Evolutionary conservation across 2,329 filamentous ascomycete genomes (phyloP).

Genomic region (Curvularia sp.): DNA sequence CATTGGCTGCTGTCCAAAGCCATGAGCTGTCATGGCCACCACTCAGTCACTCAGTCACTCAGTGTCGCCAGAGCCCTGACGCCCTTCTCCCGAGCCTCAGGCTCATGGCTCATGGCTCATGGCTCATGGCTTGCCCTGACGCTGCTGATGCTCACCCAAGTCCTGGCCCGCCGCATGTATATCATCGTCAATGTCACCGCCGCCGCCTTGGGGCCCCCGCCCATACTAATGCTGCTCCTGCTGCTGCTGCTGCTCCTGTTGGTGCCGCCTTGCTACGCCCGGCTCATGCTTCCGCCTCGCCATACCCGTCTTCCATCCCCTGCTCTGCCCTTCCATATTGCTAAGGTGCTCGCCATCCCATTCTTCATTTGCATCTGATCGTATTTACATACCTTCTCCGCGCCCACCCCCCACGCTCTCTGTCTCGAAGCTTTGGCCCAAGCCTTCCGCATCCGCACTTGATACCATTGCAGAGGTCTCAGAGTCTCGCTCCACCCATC

Average conservation of each 20-base stretch:
- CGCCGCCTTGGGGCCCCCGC: conserved; percentile 33
- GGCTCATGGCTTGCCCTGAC: conserved; percentile 32
- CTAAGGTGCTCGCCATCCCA: conserved; percentile 17
- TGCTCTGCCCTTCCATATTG: conserved; percentile 18
- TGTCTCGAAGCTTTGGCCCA: conserved; percentile 50
- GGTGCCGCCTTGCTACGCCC: conserved; percentile 15
- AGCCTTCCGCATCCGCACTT: conserved; percentile 41
- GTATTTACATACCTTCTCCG: conserved; percentile 25
- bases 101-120: conserved; percentile 31
- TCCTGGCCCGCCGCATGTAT: conserved; percentile 35
- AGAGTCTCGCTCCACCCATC: conserved; percentile 34
- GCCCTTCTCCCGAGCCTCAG: conserved; percentile 25
- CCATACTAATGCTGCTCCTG: not conserved
- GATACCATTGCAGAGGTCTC: conserved; percentile 43
- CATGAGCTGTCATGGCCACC: conserved; percentile 33
- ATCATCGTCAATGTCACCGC: conserved; percentile 36
- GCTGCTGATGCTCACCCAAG: conserved; percentile 35
- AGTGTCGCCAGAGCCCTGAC: conserved; percentile 22
- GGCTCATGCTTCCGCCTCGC: conserved; percentile 13
- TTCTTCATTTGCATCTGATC: conserved; percentile 36
- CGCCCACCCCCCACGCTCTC: conserved; percentile 38
- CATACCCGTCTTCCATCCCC: conserved; percentile 9
- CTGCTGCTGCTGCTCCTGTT: conserved; percentile 8
- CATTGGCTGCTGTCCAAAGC: conserved; percentile 38
- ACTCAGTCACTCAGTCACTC: no score